Base-by-base conservation (phyloP, 192 early-diverging fungal species). In the Coemansia umbellata region DNA sequence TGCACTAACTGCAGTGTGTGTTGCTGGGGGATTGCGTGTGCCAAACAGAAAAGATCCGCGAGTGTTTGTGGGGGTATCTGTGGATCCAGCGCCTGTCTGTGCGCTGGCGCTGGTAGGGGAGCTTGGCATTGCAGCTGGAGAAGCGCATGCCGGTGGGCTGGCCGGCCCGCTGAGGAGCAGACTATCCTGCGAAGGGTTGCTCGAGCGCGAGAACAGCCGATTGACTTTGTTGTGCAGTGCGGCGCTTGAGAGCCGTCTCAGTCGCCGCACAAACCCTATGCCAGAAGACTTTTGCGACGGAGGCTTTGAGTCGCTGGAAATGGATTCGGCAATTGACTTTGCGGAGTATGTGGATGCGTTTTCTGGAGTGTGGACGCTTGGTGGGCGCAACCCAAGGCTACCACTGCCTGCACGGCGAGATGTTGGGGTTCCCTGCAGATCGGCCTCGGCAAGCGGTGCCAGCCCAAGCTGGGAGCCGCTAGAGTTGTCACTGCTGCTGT, bases 211-310 rank as follows among this genome's bases (percentile, higher is more conserved):
- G 17, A 74, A 74, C 19, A 75, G 61, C 32, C 65, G 55, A 33
- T 75, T 75, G n/a, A 75, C 72, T 31, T 75, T 75, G 32, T 53
- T 57, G 28, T 68, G 56, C 32, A 75, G 31, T 2, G 73, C 73
- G 2, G 73, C 73, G 49, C 65, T 75, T 15, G 73, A 75, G 39
- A 75, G 50, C 32, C 61, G 57, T 14, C 73, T 57, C 43, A 75
- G 45, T 13, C 64, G 53, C n/a, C 62, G 66, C 43, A 75, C 73
- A 37, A 75, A 50, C 28, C 61, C 50, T 39, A 75, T 69, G 30
- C 66, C 54, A 1, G 65, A 24, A 14, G 72, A 68, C 22, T 64
- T 75, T 53, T 75, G 72, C 19, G 72, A 75, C 17, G 65, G 56
- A 31, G 72, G 65, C 44, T 64, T 75, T 7, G 65, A 64, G 31